A percentile compares a stretch with the other conserved stretches of the same genome.
phyloP scores from a whole-genome alignment of 2,329 filamentous ascomycete genomes.

The Aureobasidium sp. region DNA sequence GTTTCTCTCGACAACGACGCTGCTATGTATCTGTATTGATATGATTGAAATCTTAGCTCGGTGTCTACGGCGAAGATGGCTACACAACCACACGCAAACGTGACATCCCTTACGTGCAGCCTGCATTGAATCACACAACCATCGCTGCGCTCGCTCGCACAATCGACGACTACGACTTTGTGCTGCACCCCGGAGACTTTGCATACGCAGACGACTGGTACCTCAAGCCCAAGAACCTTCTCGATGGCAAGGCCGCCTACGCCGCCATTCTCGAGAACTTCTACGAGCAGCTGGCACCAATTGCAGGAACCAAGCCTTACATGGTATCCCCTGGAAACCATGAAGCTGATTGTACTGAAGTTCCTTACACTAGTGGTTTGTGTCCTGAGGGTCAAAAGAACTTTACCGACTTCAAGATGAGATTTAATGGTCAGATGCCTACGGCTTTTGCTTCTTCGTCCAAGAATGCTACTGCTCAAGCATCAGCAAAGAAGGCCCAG shows the following conservation, averaged over 20 bases:
- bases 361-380: constrained; percentile 31
- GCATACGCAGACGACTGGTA: constrained; percentile 54
- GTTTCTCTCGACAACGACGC: constrained; percentile 17
- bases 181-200: constrained; percentile 50
- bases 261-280: constrained; percentile 52
- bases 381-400: constrained; percentile 51
- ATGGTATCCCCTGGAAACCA: constrained; percentile 54
- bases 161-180: constrained; percentile 49
- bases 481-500: constrained; percentile 40
- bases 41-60: constrained; percentile 33
- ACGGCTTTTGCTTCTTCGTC: constrained; percentile 46
- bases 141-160: constrained; percentile 47
- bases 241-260: constrained; percentile 46
- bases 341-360: constrained; percentile 35
- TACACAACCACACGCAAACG: constrained; percentile 42
- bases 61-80: constrained; percentile 45
- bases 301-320: constrained; percentile 49
- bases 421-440: constrained; percentile 45
- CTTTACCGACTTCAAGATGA: constrained; percentile 53
- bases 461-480: constrained; percentile 33
- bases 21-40: constrained; percentile 15
- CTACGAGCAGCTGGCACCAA: constrained; percentile 49
- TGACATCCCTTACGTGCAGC: constrained; percentile 45
- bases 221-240: constrained; percentile 38
- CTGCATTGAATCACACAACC: constrained; percentile 52